phyloP scores from a whole-genome alignment of 441 rosid genomes.

The Melastoma candidum region DNA sequence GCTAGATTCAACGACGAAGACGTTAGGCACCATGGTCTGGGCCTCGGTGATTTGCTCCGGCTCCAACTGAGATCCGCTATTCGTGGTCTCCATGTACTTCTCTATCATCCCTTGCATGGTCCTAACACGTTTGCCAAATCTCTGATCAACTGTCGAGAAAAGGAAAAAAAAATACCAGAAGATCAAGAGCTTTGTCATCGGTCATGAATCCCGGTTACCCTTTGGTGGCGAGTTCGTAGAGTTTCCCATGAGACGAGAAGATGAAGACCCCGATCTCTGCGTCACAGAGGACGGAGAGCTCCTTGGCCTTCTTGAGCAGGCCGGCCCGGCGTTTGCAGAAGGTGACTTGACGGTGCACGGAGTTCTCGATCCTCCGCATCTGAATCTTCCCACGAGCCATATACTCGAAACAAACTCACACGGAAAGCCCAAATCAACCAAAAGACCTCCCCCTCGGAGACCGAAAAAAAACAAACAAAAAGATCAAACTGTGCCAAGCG shows the following conservation, averaged over 20 bases:
- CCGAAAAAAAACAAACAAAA: not conserved
- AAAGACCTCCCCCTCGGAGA: not conserved
- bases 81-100: too few species aligned
- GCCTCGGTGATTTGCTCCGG: too few species aligned
- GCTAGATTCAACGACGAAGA: too few species aligned
- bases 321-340: slow-evolving; percentile 96
- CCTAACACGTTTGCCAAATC: too few species aligned
- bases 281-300: slow-evolving; percentile 90
- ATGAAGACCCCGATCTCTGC: slow-evolving; percentile 81
- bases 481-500: too few species aligned
- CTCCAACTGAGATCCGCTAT: too few species aligned
- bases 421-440: not conserved
- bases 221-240: slow-evolving; percentile 74
- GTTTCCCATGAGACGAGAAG: slow-evolving; percentile 76
- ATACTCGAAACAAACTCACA: not conserved
- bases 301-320: slow-evolving; percentile 91
- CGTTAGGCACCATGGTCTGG: too few species aligned
- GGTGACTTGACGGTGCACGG: slow-evolving; percentile 89
- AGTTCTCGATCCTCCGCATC: slow-evolving; percentile 77
- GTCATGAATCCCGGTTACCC: slow-evolving; percentile 30
- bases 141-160: too few species aligned
- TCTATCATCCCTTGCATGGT: too few species aligned
- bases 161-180: too few species aligned
- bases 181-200: too few species aligned
- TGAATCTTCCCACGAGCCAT: slow-evolving; percentile 95